Evolutionary conservation across 23 red algal genomes (phyloP), one percentile per base, ranked within the genome.

Genomic region (Cyanidiococcus yangmingshanensis): DNA sequence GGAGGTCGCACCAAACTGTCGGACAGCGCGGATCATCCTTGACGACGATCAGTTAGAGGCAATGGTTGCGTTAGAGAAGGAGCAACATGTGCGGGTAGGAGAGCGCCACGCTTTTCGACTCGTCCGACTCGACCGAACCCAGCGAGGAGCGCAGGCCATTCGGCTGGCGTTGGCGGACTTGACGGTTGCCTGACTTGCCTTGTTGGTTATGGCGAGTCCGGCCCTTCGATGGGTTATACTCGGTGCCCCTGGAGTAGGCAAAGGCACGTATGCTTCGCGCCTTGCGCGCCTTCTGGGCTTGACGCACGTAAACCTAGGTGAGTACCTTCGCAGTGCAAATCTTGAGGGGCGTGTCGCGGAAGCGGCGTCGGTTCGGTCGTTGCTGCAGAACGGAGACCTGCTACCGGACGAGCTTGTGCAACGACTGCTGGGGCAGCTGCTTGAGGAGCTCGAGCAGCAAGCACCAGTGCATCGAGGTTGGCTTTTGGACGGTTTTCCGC

Each of bases 401-500:
- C 1, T 81, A 57, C 78, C 78, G 12, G 37, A 40, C 50, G 18
- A 24, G 26, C 40, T 81, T 34, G 41, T 81, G 1, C 36, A 71
- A 0, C 39, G 18, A 0, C n/a, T 67, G 37, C 1, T 81, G 0
- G 2, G 67, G 63, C 37, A 58, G 0, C 39, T 7, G 59, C 59
- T 81, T 21, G 7, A 7, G 7, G 45, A 54, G 7, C 45, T 54
- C 21, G 45, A 54, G 21, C 7, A 21, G 21, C 68, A 38, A 26
- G 37, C 38, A 0, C 2, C 39, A 1, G 40, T 7, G 3, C 39
- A 71, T 3, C 38, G 0, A 40, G 78, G 78, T 36, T 40, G 54
- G 27, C 58, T 81, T 57, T 58, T 81, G 0, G 78, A 81, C 68
- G 78, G 78, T 71, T 81, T 50, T 81, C 78, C 78, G 38, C 59